Evolutionary conservation across 345 rosid genomes (phyloP), one percentile per base, ranked within the genome.

Genomic region (Theobroma cacao): DNA sequence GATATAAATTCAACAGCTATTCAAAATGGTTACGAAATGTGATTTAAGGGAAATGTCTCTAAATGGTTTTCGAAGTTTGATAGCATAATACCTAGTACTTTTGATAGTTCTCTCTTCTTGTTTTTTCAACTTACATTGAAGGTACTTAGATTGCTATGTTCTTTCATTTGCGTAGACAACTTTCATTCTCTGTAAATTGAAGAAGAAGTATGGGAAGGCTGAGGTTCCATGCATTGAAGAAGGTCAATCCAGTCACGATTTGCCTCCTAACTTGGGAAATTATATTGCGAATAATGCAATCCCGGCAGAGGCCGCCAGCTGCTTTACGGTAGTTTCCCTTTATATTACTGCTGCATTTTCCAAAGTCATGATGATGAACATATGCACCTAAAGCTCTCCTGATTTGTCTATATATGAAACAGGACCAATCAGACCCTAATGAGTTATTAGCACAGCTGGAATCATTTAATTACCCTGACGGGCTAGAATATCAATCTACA

Each of bases 121-220:
- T n/a, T n/a, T 40, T 40, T 40, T 11, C 43, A 6, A 40, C 43
- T 40, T 40, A 1, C 47, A 65, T 65, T 1, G 15, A 33, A 20
- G 48, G 48, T 41, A 67, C 12, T 67, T 40, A 0, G 52, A 6
- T 69, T 26, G 53, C 7, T 15, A 48, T 58, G 66, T 18, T n/a
- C 66, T 74, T 75, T 59, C 17, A 18, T 58, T 40, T 41, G 55
- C 41, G 24, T 34, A 75, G 77, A 18, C 65, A 38, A 28, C 52
- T 61, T 40, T 75, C 60, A 55, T 75, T 59, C 66, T 75, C 52
- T 75, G 77, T 28, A 75, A 75, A 75, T 75, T 72, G 62, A 72
- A 72, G 75, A 72, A 15, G 30, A 72, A 72, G 31, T 33, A 10
- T 36, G 75, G 31, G 28, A 12, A 72, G 28, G 75, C 1, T 33